These are phyloP conservation scores for Penicillium vulpinum DNA, from an alignment of 2,329 filamentous ascomycete genomes.

Conservation along the genomic window DNA sequence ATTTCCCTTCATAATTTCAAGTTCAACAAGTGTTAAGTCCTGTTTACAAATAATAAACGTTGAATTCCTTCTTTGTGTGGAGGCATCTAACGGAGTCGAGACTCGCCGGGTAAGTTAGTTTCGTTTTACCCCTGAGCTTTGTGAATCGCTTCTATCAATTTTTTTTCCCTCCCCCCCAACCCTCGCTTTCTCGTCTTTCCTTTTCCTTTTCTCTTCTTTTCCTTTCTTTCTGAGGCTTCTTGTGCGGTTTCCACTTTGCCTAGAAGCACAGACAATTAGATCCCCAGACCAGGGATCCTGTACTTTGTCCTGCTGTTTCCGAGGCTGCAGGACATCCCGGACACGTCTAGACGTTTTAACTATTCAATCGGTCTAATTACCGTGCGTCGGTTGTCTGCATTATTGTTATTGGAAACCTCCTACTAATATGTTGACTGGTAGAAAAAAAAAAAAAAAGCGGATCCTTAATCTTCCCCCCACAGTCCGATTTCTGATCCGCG, in stretches of 20 bases:
- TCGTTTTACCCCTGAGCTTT: slow-evolving; percentile 19
- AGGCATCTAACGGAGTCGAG: slow-evolving; percentile 6
- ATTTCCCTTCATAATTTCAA: background rate
- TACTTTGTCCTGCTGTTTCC: slow-evolving; percentile 17
- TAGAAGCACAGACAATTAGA: slow-evolving; percentile 18
- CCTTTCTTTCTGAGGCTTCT: slow-evolving; percentile 13
- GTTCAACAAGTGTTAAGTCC: too few relatives aligned
- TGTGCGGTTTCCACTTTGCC: slow-evolving; percentile 1
- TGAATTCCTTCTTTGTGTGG: slow-evolving; percentile 7
- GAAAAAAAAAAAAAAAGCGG: slow-evolving; percentile 14
- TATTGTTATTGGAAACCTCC: slow-evolving; percentile 4
- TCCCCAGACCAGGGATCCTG: slow-evolving; percentile 12
- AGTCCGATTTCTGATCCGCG: slow-evolving; percentile 5
- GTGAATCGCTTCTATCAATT: slow-evolving; percentile 9
- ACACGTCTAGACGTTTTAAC: slow-evolving; percentile 7
- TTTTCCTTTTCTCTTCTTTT: slow-evolving; percentile 6
- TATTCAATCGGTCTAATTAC: slow-evolving; percentile 8
- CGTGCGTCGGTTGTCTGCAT: slow-evolving; percentile 17
- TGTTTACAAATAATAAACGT: background rate
- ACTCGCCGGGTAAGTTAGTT: slow-evolving; percentile 10
- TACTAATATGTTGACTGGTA: slow-evolving; percentile 14
- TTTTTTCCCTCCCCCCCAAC: background rate
- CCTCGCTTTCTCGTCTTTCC: background rate
- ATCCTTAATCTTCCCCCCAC: slow-evolving; percentile 5
- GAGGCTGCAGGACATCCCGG: slow-evolving; percentile 29